Evolutionary conservation across 2,329 filamentous ascomycete genomes (phyloP).

Genomic region (Talaromyces pinophilus): DNA sequence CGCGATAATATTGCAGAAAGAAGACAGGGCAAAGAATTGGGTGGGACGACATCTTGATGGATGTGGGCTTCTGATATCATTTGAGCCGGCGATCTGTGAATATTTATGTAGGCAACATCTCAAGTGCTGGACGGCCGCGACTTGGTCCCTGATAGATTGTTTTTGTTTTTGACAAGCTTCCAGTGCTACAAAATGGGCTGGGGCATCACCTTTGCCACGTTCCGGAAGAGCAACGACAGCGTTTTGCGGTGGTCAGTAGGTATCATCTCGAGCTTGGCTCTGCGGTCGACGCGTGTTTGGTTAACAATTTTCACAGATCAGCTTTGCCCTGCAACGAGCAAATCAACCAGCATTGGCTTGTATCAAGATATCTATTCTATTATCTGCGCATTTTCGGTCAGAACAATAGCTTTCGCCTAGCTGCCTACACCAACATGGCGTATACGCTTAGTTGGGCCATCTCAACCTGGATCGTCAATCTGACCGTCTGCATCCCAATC

Average conservation of each 20-base stretch:
- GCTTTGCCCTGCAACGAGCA: slow-evolving; percentile 7
- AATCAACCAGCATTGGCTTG: not conserved
- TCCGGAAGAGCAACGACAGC: slow-evolving; percentile 3
- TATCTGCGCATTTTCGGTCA: slow-evolving; percentile 3
- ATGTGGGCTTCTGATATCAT: slow-evolving; percentile 4
- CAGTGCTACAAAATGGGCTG: slow-evolving; percentile 4
- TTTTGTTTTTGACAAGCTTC: not conserved
- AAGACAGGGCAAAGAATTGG: not conserved
- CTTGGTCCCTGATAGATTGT: not conserved
- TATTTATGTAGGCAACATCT: not conserved
- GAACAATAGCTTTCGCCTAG: not conserved
- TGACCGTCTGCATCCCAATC: slow-evolving; percentile 3
- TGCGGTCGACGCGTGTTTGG: not conserved
- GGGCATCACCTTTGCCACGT: slow-evolving; percentile 10
- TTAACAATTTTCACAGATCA: not conserved
- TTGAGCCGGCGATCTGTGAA: slow-evolving; percentile 13
- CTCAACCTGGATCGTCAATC: slow-evolving; percentile 13
- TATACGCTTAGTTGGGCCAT: slow-evolving; percentile 5
- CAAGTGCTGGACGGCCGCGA: no score
- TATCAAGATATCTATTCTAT: slow-evolving; percentile 6
- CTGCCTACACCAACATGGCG: slow-evolving; percentile 3
- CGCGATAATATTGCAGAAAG: not conserved
- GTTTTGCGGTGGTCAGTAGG: slow-evolving; percentile 8
- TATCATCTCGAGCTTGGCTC: slow-evolving; percentile 6
- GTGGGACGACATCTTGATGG: slow-evolving; percentile 3